Evolutionary conservation across 306 rosid species (phyloP).

Genomic region (Vachellia collinsii): DNA sequence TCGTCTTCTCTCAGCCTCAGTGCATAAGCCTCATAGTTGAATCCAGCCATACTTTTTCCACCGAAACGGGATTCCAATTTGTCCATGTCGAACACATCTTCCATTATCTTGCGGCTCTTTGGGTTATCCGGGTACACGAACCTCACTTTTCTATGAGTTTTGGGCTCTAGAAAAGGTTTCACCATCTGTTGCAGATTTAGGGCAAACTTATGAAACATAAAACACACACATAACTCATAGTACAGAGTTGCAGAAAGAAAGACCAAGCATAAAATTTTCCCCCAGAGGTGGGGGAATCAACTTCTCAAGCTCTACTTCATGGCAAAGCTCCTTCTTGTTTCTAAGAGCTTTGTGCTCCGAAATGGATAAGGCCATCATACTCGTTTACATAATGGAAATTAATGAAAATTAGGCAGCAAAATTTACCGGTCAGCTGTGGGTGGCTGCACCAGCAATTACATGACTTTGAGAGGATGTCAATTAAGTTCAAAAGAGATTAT

Average conservation of each 20-base stretch:
- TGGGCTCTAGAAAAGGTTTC: constrained; percentile 76
- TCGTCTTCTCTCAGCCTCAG: constrained; percentile 67
- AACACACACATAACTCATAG: constrained; percentile 4
- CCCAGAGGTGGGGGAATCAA: background rate
- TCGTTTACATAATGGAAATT: background rate
- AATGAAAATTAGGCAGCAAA: background rate
- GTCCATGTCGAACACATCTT: constrained; percentile 63
- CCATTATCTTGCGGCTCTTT: constrained; percentile 60
- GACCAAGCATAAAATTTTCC: constrained; percentile 2
- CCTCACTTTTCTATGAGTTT: constrained; percentile 67
- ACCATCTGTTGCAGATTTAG: constrained; percentile 55
- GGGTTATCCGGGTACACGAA: constrained; percentile 71
- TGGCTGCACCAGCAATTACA: background rate
- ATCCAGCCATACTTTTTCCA: constrained; percentile 51
- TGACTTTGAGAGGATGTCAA: background rate
- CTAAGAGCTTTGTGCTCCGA: background rate
- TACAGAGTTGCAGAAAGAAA: constrained; percentile 5
- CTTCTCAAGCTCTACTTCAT: background rate
- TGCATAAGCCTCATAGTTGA: constrained; percentile 56
- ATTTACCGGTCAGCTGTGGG: background rate
- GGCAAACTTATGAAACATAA: constrained; percentile 12
- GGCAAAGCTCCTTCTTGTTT: background rate
- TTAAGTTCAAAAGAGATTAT: background rate
- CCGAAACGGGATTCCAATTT: constrained; percentile 71
- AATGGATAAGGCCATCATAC: background rate